phyloP scores from a whole-genome alignment of 2,329 filamentous ascomycete genomes.

The Diaporthe citrichinensis region DNA sequence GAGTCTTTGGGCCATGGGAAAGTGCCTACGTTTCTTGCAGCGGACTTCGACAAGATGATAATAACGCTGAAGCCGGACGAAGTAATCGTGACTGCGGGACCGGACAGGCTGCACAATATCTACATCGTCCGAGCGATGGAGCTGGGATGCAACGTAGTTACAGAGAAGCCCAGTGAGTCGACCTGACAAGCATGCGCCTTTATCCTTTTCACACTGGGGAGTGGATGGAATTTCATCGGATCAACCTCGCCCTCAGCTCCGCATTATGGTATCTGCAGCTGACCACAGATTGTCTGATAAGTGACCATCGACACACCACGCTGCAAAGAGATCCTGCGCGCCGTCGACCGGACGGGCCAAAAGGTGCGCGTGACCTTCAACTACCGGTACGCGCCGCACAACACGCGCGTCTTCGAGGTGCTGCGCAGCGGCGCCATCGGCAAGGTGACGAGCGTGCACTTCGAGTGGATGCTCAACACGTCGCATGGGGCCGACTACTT shows the following conservation, averaged over 20 bases:
- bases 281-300: not conserved
- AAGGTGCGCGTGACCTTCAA: conserved; percentile 73
- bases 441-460: conserved; percentile 69
- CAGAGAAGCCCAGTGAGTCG: conserved; percentile 67
- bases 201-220: not conserved
- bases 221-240: not conserved
- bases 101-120: conserved; percentile 70
- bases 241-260: too few relatives aligned
- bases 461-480: conserved; percentile 76
- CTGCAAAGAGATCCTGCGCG: conserved; percentile 67
- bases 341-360: conserved; percentile 63
- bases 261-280: not conserved
- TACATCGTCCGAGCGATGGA: conserved; percentile 73
- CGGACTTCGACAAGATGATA: conserved; percentile 72
- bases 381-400: conserved; percentile 76
- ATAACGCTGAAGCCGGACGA: conserved; percentile 69
- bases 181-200: not conserved
- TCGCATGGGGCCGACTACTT: conserved; percentile 75
- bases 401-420: conserved; percentile 71
- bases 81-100: conserved; percentile 73
- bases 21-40: conserved; percentile 68
- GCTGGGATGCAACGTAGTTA: conserved; percentile 72
- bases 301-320: conserved; percentile 72
- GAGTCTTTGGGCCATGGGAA: conserved; percentile 59
- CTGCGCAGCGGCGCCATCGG: conserved; percentile 69